Evolutionary conservation across 768 basidiomycete species (phyloP), one percentile per base, ranked within the genome.

Genomic region (Boletus tomentosulus): DNA sequence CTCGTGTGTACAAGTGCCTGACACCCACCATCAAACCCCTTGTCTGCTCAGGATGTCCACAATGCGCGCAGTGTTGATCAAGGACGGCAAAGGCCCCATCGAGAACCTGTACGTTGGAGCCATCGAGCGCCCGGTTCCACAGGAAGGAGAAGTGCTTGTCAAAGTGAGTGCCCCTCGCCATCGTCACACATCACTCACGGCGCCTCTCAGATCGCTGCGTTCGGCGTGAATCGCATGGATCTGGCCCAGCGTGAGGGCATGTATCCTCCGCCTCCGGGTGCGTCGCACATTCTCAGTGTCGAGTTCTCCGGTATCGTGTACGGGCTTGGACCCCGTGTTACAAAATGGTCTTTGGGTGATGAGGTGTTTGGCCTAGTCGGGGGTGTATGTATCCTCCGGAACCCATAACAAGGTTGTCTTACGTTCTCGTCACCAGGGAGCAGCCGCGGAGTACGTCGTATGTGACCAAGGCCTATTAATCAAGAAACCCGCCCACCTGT

Each of bases 141-240:
- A 71, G 41, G 62, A 77, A 15, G 79, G 77, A 6, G 73, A 93
- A 59, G 87, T 92, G 2, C 76, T 92, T n/a, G 85, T 96, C 49
- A 87, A 92, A 79, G 92, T 83, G 58, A 43, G 75, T 51, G 22
- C 46, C 30, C 41, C 28, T 27, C 41, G 13, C n/a, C 5, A 25
- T 43, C 46, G 39, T n/a, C 42, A 53, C 35, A 27, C 13, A 39
- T n/a, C 43, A 48, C 48, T 46, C 9, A 51, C 42, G 48, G 37
- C 35, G 44, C 43, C 39, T 12, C 51, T 27, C 57, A 91, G 87
- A 77, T 89, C 63, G 83, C 82, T 67, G 86, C 86, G 1, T 94
- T 95, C 66, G 90, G 91, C n/a, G 71, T 95, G 55, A 95, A 95
- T 70, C 79, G 93, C 30, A 86, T 91, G 91, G 92, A 95, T 64